Conservation (phyloP, 805 yeast genomes). For the Huiozyma sinensis region DNA sequence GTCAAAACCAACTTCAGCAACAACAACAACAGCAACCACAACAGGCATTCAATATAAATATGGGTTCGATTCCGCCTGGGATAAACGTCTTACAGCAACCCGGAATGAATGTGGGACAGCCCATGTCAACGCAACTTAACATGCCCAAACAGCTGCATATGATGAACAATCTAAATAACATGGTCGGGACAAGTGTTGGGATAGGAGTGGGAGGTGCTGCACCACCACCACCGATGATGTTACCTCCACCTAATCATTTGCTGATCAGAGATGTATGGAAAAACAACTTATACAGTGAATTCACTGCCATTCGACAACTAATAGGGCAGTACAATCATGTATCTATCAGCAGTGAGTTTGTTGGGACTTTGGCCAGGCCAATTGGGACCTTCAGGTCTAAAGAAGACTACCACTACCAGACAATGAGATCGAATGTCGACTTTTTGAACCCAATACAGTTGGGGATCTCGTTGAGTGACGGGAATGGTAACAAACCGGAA, state of each 20-base stretch:
- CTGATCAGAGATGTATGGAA: constrained; percentile 65
- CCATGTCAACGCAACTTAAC: constrained; percentile 5
- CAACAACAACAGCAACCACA: constrained; percentile 5
- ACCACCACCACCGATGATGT: constrained; percentile 10
- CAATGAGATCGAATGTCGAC: constrained; percentile 85
- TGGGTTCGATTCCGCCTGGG: not conserved
- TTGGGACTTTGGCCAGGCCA: constrained; percentile 93
- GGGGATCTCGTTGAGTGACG: constrained; percentile 66
- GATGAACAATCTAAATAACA: constrained; percentile 1
- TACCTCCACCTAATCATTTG: constrained; percentile 27
- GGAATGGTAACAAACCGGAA: constrained; percentile 59
- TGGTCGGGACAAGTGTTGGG: too few species aligned
- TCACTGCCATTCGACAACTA: constrained; percentile 48
- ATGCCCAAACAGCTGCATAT: constrained; percentile 9
- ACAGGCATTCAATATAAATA: not conserved
- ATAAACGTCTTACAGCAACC: constrained; percentile 2
- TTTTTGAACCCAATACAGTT: constrained; percentile 76
- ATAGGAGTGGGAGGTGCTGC: not conserved
- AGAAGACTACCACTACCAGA: constrained; percentile 90
- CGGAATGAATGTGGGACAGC: constrained; percentile 1
- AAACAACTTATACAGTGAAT: constrained; percentile 57
- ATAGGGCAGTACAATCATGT: constrained; percentile 45
- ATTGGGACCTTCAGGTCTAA: constrained; percentile 86
- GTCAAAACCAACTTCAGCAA: constrained; percentile 8
- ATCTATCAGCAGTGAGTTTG: constrained; percentile 82